Evolutionary conservation across 352 stramenopile genomes (phyloP).

Genomic region (Poterioochromonas sp.): DNA sequence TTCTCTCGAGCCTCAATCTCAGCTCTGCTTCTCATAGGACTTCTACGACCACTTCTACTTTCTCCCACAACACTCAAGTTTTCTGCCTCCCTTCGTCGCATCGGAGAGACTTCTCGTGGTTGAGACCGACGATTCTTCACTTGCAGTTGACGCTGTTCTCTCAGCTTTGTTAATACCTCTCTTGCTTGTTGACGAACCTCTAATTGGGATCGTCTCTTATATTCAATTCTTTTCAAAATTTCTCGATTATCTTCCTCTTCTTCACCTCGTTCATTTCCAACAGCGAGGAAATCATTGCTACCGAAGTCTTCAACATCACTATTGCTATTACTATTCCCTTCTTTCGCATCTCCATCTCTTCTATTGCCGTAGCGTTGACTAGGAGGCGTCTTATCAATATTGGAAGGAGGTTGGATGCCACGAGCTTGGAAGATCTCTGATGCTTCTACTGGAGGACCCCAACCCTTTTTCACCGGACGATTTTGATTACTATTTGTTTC

Average conservation of each 20-base stretch:
- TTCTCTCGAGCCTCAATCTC: too few species aligned
- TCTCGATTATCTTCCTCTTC: neutral
- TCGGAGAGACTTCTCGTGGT: too few species aligned
- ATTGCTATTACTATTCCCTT: neutral
- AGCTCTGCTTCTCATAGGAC: too few species aligned
- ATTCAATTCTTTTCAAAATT: neutral
- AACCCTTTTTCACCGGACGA: neutral
- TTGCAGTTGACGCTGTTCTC: too few species aligned
- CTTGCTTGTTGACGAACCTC: neutral
- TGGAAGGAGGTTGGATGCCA: neutral
- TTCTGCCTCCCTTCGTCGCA: too few species aligned
- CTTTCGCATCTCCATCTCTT: neutral
- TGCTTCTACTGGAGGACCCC: conserved; percentile 19
- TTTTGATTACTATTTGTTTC: neutral
- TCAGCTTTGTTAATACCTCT: neutral
- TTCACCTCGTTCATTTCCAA: neutral
- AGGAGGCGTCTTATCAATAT: too few species aligned
- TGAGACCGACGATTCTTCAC: too few species aligned
- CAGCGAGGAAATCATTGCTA: neutral
- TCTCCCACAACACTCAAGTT: too few species aligned
- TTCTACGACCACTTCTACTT: too few species aligned
- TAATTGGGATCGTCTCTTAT: neutral
- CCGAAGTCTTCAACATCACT: neutral
- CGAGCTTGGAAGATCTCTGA: neutral
- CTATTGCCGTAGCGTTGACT: too few species aligned